A percentile compares a stretch with the other conserved stretches of the same genome.
phyloP scores from a whole-genome alignment of 1,284 basidiomycete genomes.

The Phylloboletellus chloephorus region DNA sequence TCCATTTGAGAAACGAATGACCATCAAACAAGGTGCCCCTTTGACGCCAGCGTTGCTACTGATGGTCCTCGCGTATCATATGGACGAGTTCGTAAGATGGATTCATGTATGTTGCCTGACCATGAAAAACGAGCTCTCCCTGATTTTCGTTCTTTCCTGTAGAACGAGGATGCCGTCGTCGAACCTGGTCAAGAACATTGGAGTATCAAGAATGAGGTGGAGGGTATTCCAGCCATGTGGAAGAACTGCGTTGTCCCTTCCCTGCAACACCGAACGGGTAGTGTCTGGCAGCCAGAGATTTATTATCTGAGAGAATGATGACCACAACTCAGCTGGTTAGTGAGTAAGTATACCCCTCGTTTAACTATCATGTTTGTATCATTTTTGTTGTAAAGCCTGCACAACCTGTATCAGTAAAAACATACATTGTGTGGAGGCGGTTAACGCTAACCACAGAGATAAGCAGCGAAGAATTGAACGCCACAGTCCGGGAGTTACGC shows the following conservation, averaged over 20 bases:
- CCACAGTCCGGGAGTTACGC: slow-evolving; percentile 3
- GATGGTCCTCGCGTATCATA: slow-evolving; percentile 22
- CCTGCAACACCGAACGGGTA: slow-evolving; percentile 36
- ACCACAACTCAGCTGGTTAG: slow-evolving; percentile 13
- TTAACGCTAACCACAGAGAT: background rate
- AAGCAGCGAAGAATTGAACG: background rate
- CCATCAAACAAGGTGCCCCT: slow-evolving; percentile 16
- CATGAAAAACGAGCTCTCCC: background rate
- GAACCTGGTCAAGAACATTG: slow-evolving; percentile 35
- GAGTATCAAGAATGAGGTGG: slow-evolving; percentile 20
- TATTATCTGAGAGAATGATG: slow-evolving; percentile 21
- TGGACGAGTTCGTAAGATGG: slow-evolving; percentile 25
- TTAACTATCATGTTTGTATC: slow-evolving; percentile 8
- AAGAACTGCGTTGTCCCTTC: slow-evolving; percentile 33
- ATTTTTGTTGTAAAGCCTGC: slow-evolving; percentile 11
- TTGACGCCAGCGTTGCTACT: slow-evolving; percentile 26
- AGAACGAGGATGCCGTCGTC: slow-evolving; percentile 24
- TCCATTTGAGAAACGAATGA: slow-evolving; percentile 30
- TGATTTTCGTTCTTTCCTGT: background rate
- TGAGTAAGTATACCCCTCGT: slow-evolving; percentile 9
- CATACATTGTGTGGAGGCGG: background rate
- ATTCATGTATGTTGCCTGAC: slow-evolving; percentile 25
- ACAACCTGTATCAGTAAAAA: slow-evolving; percentile 7
- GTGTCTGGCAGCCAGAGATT: slow-evolving; percentile 40
- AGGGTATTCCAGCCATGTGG: slow-evolving; percentile 20